A percentile compares a stretch with the other conserved stretches of the same genome.
Conservation (phyloP, 2,329 filamentous ascomycete species). For the Emergomyces pasteurianus region DNA sequence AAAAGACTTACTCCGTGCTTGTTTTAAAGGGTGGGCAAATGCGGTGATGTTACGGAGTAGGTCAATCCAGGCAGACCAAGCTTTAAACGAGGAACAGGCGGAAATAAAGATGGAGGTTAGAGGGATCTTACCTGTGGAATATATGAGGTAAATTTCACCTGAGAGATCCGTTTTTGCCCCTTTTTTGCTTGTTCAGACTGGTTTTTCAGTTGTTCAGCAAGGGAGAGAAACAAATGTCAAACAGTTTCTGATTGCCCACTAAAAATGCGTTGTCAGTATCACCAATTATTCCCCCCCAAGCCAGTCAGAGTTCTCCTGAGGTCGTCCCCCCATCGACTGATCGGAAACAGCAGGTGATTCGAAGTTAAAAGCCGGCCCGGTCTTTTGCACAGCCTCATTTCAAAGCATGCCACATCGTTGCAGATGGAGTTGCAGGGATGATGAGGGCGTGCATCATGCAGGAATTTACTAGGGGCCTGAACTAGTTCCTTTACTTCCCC, state of each 20-base stretch:
- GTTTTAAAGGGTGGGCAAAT: not conserved
- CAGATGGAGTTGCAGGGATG: not conserved
- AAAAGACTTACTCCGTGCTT: too few relatives aligned
- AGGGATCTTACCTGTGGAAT: too few relatives aligned
- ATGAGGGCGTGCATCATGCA: not conserved
- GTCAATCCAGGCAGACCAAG: not conserved
- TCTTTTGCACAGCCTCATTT: not conserved
- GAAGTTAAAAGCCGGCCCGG: not conserved
- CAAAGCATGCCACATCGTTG: not conserved
- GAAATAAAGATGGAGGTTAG: too few relatives aligned
- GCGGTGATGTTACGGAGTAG: not conserved
- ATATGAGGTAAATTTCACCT: too few relatives aligned
- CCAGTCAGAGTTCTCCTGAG: not conserved
- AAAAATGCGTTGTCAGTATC: not conserved
- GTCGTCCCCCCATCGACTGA: too few relatives aligned
- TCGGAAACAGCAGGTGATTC: not conserved
- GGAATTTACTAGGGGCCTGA: not conserved
- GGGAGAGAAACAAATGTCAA: not conserved
- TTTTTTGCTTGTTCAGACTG: not conserved
- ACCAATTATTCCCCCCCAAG: not conserved
- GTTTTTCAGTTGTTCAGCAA: not conserved
- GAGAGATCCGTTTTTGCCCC: too few relatives aligned
- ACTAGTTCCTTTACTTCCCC: too few relatives aligned
- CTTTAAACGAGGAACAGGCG: too few relatives aligned
- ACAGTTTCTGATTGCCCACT: not conserved